Conservation (phyloP, 1,139 yeast species). For the Saccharomyces hybrid region DNA sequence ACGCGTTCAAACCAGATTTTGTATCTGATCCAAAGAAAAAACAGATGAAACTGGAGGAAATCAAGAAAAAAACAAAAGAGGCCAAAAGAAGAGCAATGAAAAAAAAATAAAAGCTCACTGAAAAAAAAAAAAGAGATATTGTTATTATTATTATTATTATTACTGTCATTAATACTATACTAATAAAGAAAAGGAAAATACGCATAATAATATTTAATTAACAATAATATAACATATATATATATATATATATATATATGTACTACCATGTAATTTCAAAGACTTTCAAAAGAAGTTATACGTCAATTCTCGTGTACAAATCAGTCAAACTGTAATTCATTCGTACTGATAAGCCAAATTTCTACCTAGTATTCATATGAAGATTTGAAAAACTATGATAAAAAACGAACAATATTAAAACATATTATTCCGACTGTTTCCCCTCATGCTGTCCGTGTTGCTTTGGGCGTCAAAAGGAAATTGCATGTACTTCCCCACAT, state of each 20-base stretch:
- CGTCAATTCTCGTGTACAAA: not conserved
- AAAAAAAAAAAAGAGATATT: not conserved
- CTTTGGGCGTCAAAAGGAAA: not conserved
- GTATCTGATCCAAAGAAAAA: slow-evolving; percentile 40
- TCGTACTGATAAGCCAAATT: not conserved
- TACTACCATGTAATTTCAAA: not conserved
- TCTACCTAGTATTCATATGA: too few relatives aligned
- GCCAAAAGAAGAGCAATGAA: slow-evolving; percentile 31
- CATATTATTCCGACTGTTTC: not conserved
- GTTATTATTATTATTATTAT: not conserved
- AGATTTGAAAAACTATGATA: not conserved
- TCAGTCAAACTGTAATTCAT: not conserved
- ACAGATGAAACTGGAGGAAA: slow-evolving; percentile 42
- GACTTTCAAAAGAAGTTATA: not conserved
- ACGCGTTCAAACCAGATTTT: slow-evolving; percentile 43
- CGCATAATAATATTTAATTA: not conserved
- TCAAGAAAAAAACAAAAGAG: slow-evolving; percentile 34
- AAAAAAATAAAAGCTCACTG: slow-evolving; percentile 14
- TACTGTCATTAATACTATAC: not conserved
- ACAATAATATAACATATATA: not conserved
- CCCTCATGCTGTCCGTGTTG: not conserved
- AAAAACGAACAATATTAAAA: not conserved
- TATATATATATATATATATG: not conserved
- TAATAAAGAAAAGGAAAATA: not conserved
- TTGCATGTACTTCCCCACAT: not conserved